Evolutionary conservation across 2,329 filamentous ascomycete species (phyloP).

Genomic region (Clonostachys chloroleuca): DNA sequence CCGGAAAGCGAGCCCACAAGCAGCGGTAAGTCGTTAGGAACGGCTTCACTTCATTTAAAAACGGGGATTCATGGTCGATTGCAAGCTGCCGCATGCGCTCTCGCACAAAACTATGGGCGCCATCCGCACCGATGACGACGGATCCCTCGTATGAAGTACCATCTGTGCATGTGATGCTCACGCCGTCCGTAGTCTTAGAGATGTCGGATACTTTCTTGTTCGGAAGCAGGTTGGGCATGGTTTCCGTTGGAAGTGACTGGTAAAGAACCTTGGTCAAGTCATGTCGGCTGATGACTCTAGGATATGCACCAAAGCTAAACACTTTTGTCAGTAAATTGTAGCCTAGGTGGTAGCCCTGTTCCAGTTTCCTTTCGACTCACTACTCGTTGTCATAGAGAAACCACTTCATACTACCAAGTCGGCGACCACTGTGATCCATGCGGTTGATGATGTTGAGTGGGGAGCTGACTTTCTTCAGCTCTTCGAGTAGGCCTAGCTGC

Average conservation of each 20-base stretch:
- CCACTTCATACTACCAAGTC: constrained; percentile 12
- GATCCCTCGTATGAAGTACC: not conserved
- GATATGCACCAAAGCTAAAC: not conserved
- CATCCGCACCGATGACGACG: constrained; percentile 11
- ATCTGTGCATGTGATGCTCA: not conserved
- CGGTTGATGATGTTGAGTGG: constrained; percentile 10
- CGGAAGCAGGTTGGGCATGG: not conserved
- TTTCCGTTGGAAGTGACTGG: not conserved
- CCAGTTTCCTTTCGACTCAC: constrained; percentile 4
- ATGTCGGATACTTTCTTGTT: not conserved
- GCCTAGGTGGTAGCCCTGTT: too few relatives aligned
- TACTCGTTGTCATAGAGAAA: constrained; percentile 15
- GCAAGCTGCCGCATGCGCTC: constrained; percentile 16
- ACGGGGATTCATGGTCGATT: constrained; percentile 4
- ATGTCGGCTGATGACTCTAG: constrained; percentile 1
- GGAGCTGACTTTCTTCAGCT: constrained; percentile 11
- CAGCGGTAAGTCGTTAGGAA: constrained; percentile 21
- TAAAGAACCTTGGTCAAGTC: constrained; percentile 3
- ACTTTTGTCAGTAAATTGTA: too few relatives aligned
- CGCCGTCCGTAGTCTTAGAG: not conserved
- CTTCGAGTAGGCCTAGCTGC: constrained; percentile 20
- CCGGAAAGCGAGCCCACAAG: constrained; percentile 24
- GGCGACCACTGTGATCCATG: constrained; percentile 15
- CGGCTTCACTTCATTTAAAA: constrained; percentile 16
- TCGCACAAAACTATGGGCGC: constrained; percentile 11